These are phyloP conservation scores for Acanthamoeba sp. DNA, from an alignment of 208 protist genomes.

Conservation along the genomic window DNA sequence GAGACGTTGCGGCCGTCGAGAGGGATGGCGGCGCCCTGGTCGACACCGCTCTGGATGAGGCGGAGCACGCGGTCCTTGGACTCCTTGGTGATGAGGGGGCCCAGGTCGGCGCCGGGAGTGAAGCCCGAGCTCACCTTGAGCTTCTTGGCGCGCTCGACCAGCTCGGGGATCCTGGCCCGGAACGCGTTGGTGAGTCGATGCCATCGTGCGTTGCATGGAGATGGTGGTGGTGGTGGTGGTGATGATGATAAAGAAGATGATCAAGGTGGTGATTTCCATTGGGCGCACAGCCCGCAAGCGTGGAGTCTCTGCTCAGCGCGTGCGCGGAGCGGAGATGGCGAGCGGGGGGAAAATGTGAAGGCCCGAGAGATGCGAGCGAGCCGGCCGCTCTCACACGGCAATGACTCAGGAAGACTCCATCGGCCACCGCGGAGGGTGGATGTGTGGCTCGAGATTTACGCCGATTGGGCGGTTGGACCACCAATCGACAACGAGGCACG, in stretches of 20 bases:
- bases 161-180: constrained; percentile 88
- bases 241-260: no score
- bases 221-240: no score
- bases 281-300: not conserved
- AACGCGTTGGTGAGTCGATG: not conserved
- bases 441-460: constrained; percentile 54
- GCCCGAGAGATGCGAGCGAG: constrained; percentile 6
- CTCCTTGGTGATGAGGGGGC: constrained; percentile 91
- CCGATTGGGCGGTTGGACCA: not conserved
- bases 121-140: constrained; percentile 87
- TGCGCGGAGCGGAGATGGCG: not conserved
- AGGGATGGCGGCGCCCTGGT: constrained; percentile 88
- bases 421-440: constrained; percentile 42
- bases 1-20: constrained; percentile 89
- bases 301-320: not conserved
- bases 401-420: constrained; percentile 62
- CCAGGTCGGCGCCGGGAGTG: constrained; percentile 86
- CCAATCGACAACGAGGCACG: not conserved
- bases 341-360: not conserved
- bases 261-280: not conserved
- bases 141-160: constrained; percentile 87
- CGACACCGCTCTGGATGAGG: constrained; percentile 88
- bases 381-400: constrained; percentile 42
- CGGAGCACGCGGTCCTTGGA: constrained; percentile 88
- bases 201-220: no score